Evolutionary conservation across 805 yeast genomes (phyloP).

Genomic region (Spathaspora hagerdaliae): DNA sequence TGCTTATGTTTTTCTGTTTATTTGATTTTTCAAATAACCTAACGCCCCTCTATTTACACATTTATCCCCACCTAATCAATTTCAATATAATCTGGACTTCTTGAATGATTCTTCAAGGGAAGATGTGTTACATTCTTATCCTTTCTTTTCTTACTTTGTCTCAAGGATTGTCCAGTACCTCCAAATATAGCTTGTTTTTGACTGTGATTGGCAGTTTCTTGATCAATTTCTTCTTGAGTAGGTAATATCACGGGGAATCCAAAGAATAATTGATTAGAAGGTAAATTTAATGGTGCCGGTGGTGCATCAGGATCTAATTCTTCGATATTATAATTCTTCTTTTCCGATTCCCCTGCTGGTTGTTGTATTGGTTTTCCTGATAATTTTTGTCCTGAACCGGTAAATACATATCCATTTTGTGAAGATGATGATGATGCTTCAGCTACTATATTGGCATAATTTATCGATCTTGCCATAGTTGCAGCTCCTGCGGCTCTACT

Average conservation of each 20-base stretch:
- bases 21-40: neutral
- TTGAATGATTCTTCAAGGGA: conserved; percentile 57
- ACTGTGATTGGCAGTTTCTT: conserved; percentile 22
- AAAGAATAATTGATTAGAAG: conserved; percentile 85
- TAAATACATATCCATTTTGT: conserved; percentile 28
- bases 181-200: conserved; percentile 29
- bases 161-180: conserved; percentile 74
- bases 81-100: conserved; percentile 77
- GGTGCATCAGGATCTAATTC: conserved; percentile 53
- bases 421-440: conserved; percentile 22
- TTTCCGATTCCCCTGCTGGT: neutral
- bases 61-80: conserved; percentile 46
- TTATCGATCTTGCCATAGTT: conserved; percentile 72
- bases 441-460: conserved; percentile 57
- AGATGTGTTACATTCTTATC: conserved; percentile 47
- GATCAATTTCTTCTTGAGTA: conserved; percentile 23
- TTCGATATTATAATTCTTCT: conserved; percentile 30
- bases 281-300: conserved; percentile 69
- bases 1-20: no score
- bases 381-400: conserved; percentile 66
- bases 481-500: conserved; percentile 48
- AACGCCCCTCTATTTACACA: no score
- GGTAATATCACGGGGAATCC: conserved; percentile 77
- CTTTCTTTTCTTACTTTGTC: conserved; percentile 68
- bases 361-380: conserved; percentile 51